Percentiles rank a stretch among this genome's conserved stretches.
These are phyloP conservation scores for Brasenia schreberi DNA, from an alignment of 164 flowering plant species.

Conservation along the genomic window DNA sequence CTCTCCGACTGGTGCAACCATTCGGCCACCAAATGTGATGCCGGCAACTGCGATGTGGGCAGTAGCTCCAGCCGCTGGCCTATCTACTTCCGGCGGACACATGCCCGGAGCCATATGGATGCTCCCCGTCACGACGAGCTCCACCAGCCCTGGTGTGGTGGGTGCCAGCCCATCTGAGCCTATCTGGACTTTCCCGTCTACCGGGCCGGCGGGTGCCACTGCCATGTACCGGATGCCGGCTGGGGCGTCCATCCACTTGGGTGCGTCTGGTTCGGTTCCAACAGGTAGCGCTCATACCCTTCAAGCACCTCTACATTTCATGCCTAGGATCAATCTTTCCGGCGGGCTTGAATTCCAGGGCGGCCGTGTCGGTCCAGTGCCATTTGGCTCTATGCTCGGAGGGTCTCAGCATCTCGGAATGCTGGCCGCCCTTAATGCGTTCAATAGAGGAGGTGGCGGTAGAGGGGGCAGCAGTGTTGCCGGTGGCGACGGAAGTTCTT, in stretches of 20 bases:
- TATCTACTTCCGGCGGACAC: constrained; percentile 6
- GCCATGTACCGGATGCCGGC: constrained; percentile 8
- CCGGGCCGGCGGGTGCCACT: constrained; percentile 8
- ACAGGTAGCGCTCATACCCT: constrained; percentile 14
- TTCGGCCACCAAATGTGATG: constrained; percentile 22
- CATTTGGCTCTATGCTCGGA: constrained; percentile 38
- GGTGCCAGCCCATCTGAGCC: constrained; percentile 23
- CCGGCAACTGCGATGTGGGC: constrained; percentile 66
- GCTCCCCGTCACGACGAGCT: constrained; percentile 39
- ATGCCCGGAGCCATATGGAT: constrained; percentile 44
- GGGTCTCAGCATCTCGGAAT: constrained; percentile 55
- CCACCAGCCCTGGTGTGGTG: constrained; percentile 8
- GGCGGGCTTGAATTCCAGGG: constrained; percentile 36
- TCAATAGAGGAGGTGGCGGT: constrained; percentile 16
- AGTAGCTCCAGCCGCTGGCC: constrained; percentile 31
- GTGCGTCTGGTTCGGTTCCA: constrained; percentile 3
- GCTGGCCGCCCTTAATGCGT: constrained; percentile 67
- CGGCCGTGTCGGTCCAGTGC: constrained; percentile 26
- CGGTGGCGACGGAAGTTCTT: constrained; percentile 18
- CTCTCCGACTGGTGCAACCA: constrained; percentile 2
- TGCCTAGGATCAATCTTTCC: constrained; percentile 47
- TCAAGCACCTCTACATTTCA: constrained; percentile 48
- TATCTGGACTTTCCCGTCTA: constrained; percentile 53
- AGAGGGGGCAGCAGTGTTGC: not conserved
- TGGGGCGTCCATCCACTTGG: not conserved